Conservation (phyloP, 495 filamentous ascomycete species). For the Xylaria venustula region DNA sequence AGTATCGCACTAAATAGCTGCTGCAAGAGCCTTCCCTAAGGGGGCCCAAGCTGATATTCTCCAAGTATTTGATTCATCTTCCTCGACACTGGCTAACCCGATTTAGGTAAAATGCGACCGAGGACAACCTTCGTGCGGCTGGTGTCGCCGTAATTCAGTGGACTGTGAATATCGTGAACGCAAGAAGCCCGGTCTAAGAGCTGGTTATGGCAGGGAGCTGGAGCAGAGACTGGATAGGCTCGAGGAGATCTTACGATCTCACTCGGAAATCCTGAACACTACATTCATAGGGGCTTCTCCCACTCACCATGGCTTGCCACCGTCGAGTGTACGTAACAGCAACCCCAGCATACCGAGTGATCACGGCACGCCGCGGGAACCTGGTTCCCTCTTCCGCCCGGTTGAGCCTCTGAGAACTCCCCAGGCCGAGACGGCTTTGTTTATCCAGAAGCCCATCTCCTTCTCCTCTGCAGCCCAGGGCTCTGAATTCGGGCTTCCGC, state of each 20-base stretch:
- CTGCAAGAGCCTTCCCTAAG: neutral
- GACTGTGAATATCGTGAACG: slow-evolving; percentile 80
- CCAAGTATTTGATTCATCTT: neutral
- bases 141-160: slow-evolving; percentile 79
- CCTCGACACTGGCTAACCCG: neutral
- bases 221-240: slow-evolving; percentile 72
- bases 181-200: slow-evolving; percentile 80
- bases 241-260: slow-evolving; percentile 47
- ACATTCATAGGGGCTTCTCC: slow-evolving; percentile 31
- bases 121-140: slow-evolving; percentile 80
- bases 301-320: slow-evolving; percentile 40
- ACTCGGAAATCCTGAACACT: slow-evolving; percentile 47
- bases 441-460: slow-evolving; percentile 57
- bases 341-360: slow-evolving; percentile 45
- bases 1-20: slow-evolving; percentile 14
- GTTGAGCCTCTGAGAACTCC: slow-evolving; percentile 48
- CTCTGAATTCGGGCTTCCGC: slow-evolving; percentile 36
- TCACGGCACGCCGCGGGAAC: slow-evolving; percentile 45
- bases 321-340: slow-evolving; percentile 45
- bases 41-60: neutral
- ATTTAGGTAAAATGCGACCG: slow-evolving; percentile 77
- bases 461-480: slow-evolving; percentile 29
- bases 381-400: slow-evolving; percentile 38
- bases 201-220: slow-evolving; percentile 84
- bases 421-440: slow-evolving; percentile 60